phyloP scores from a whole-genome alignment of 2,329 filamentous ascomycete genomes.

The Tolypocladium tropicale region DNA sequence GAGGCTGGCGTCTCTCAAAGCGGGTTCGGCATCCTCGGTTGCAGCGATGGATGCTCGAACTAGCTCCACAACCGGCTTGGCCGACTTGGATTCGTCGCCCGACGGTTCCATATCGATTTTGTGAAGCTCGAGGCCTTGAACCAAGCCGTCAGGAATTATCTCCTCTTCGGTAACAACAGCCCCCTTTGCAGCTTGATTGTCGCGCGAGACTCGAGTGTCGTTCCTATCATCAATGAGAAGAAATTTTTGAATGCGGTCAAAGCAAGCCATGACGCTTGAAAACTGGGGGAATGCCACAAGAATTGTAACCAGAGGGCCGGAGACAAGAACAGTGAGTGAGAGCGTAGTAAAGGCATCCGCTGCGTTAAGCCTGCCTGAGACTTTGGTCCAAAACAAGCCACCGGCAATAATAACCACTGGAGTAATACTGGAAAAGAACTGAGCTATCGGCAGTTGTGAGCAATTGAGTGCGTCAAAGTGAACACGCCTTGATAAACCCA shows the following conservation, averaged over 20 bases:
- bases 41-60: slow-evolving; percentile 30
- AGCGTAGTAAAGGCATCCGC: slow-evolving; percentile 6
- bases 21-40: slow-evolving; percentile 23
- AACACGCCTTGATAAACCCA: background rate
- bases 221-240: slow-evolving; percentile 3
- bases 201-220: slow-evolving; percentile 14
- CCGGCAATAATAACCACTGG: slow-evolving; percentile 6
- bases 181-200: slow-evolving; percentile 17
- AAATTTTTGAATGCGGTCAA: slow-evolving; percentile 7
- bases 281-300: slow-evolving; percentile 2
- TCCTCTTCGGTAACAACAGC: slow-evolving; percentile 19
- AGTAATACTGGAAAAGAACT: slow-evolving; percentile 2
- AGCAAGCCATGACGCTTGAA: slow-evolving; percentile 3
- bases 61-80: slow-evolving; percentile 24
- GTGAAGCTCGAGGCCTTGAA: slow-evolving; percentile 6
- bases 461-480: background rate
- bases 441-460: background rate
- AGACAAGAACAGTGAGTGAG: slow-evolving; percentile 6
- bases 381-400: slow-evolving; percentile 7
- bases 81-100: background rate
- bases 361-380: background rate
- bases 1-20: slow-evolving; percentile 3
- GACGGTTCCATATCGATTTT: slow-evolving; percentile 22
- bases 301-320: slow-evolving; percentile 2
- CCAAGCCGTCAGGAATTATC: background rate